phyloP scores from a whole-genome alignment of 495 filamentous ascomycete species.

The Aspergillus affinis region DNA sequence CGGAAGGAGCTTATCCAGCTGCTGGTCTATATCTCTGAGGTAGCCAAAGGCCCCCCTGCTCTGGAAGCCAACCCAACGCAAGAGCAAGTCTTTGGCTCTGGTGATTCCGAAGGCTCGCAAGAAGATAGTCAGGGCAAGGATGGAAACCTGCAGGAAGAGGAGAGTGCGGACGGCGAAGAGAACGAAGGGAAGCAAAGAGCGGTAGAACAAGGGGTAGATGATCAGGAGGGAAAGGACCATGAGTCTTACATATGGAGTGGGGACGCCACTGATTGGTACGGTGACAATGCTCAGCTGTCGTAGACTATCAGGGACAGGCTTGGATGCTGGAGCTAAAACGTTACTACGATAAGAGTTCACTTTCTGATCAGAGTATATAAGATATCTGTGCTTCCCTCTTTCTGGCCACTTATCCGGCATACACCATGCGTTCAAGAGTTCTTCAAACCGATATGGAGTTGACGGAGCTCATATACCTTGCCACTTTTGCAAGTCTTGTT shows the following conservation, averaged over 20 bases:
- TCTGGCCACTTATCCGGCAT: neutral
- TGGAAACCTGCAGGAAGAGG: neutral
- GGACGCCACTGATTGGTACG: neutral
- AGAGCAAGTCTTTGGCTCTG: neutral
- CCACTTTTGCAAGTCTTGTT: neutral
- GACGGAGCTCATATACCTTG: neutral
- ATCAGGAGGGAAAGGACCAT: neutral
- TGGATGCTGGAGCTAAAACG: neutral
- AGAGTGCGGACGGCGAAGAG: neutral
- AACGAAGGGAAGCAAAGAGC: neutral
- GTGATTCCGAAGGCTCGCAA: neutral
- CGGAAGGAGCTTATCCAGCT: constrained; percentile 10
- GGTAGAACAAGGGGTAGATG: neutral
- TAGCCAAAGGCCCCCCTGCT: neutral
- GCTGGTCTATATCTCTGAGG: neutral
- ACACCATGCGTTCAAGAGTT: neutral
- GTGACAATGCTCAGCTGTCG: neutral
- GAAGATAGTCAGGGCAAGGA: neutral
- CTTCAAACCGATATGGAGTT: neutral
- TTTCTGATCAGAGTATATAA: neutral
- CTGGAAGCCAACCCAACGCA: neutral
- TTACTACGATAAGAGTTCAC: too few relatives aligned
- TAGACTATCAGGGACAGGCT: neutral
- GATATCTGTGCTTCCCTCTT: neutral
- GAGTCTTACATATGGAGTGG: neutral